Percentiles rank a stretch among this genome's conserved stretches.
phyloP scores from a whole-genome alignment of 176 grass and related monocot species.

The Hordeum marinum region DNA sequence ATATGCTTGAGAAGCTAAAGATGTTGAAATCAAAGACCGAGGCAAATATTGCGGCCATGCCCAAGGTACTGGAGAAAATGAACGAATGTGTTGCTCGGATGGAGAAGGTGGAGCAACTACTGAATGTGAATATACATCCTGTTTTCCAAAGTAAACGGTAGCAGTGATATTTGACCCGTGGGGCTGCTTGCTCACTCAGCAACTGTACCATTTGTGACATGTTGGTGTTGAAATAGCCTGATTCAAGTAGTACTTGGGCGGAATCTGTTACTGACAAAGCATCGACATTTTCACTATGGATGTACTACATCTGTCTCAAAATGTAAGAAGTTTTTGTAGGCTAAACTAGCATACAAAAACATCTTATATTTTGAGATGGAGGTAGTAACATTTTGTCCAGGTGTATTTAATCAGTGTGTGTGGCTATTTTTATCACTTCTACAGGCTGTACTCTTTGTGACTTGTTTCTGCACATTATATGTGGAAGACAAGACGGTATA shows the following conservation, averaged over 20 bases:
- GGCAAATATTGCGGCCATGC: constrained; percentile 23
- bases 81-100: constrained; percentile 3
- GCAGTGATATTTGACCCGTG: background rate
- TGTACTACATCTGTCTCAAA: background rate
- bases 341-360: too few relatives aligned
- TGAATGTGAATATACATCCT: constrained; percentile 12
- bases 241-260: background rate
- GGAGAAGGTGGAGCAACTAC: constrained; percentile 16
- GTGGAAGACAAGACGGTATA: background rate
- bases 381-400: background rate
- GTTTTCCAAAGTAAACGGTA: constrained; percentile 31
- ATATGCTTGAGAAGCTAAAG: constrained; percentile 21
- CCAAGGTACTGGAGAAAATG: constrained; percentile 17
- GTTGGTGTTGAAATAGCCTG: background rate
- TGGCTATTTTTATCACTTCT: too few relatives aligned
- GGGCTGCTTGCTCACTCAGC: background rate
- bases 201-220: background rate
- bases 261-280: background rate
- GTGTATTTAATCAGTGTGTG: constrained; percentile 16
- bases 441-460: background rate
- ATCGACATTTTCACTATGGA: background rate
- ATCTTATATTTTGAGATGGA: too few relatives aligned
- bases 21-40: constrained; percentile 15
- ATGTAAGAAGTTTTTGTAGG: too few relatives aligned
- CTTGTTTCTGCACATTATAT: background rate